Evolutionary conservation across 495 filamentous ascomycete species (phyloP).

Genomic region (Lasiosphaeria miniovina): DNA sequence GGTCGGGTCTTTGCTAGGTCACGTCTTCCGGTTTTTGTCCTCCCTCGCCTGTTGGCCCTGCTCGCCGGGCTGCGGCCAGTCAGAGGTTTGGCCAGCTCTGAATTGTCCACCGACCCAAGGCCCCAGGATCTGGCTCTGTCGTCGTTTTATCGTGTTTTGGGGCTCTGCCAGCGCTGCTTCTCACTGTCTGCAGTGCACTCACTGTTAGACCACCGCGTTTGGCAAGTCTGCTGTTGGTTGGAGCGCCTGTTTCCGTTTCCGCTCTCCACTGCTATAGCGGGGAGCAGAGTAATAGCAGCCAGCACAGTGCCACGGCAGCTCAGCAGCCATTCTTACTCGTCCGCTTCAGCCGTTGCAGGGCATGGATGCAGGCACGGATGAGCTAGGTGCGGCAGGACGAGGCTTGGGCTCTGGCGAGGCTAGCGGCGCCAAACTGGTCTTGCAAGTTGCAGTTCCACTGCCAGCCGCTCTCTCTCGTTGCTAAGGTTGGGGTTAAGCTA

Average conservation of each 20-base stretch:
- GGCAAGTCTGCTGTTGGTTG: no score
- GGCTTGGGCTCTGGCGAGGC: slow-evolving; percentile 18
- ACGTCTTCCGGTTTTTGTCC: no score
- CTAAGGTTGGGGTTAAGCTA: neutral
- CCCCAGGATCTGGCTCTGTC: neutral
- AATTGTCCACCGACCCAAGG: neutral
- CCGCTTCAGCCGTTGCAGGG: neutral
- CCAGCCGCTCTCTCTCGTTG: no score
- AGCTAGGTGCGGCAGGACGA: slow-evolving; percentile 13
- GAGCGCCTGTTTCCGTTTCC: no score
- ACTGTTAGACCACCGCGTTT: no score
- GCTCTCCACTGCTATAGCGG: neutral
- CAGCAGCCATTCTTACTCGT: neutral
- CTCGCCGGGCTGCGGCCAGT: slow-evolving; percentile 19
- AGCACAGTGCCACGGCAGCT: no score
- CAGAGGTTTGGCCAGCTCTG: slow-evolving; percentile 1
- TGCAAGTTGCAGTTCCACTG: slow-evolving; percentile 5
- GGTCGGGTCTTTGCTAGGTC: no score
- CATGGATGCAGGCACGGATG: neutral
- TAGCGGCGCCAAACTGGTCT: slow-evolving; percentile 11
- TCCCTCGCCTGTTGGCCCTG: slow-evolving; percentile 12
- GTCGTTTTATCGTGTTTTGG: neutral
- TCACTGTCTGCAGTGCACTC: neutral
- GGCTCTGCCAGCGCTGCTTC: neutral
- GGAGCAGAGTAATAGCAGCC: no score